Base-by-base conservation (phyloP, 345 rosid genomes). In the Lagerstroemia speciosa region DNA sequence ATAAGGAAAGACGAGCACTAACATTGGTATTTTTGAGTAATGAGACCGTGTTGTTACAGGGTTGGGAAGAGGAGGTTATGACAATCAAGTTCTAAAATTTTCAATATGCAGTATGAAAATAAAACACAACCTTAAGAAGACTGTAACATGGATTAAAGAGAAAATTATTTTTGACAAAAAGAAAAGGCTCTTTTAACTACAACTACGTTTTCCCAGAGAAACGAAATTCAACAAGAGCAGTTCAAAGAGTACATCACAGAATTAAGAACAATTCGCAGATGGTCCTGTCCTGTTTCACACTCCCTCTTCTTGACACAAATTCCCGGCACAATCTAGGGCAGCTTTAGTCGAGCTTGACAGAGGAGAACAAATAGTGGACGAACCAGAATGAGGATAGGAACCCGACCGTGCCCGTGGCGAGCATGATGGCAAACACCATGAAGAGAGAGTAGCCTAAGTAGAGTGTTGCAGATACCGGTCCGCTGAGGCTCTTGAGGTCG, bases 371-470 rank as follows among this genome's bases (percentile, higher is more conserved):
- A 72, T 74, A 74, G 32, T 74, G 77, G 68, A 74, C 72, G 40
- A 74, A 74, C 77, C 77, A 74, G 68, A 74, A 74, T 32, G 77
- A 74, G 68, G 77, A 68, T 33, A 74, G 72, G 72, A 74, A 74
- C 72, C 77, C 77, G n/a, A 69, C 69, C 1, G 77, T 74, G 65
- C 77, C 77, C 0, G 77, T 74, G 0, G 72, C 65, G 16, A 74
- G 65, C 77, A 74, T 69, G 64, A 74, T 64, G 17, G 77, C 77
- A 0, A 69, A 46, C 68, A 68, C 77, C 77, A 74, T 74, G 72
- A 74, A 74, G 20, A 74, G 72, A 32, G 77, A 74, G 62, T 74
- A 74, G 0, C 77, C 77, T 33, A 74, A 19, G 72, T 74, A 74
- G n/a, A 74, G 77, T 20, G 77, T 69, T 3, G 77, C 77, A 6